Evolutionary conservation across 1,284 basidiomycete species (phyloP).

Genomic region (Naganishia sp.): DNA sequence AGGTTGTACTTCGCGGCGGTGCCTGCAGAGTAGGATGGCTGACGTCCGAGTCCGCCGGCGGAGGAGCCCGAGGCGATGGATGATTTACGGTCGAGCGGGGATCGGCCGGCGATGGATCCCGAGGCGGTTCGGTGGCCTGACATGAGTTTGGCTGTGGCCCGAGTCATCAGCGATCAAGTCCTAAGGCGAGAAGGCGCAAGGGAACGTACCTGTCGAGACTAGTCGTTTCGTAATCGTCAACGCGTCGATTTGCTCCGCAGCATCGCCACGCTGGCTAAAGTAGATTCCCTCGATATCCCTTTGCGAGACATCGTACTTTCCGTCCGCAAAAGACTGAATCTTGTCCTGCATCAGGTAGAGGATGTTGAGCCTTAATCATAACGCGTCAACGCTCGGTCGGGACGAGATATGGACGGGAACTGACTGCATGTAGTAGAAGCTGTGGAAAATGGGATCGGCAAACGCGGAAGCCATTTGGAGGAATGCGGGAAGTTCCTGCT

Average conservation of each 20-base stretch:
- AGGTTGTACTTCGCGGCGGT: conserved; percentile 53
- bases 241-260: conserved; percentile 71
- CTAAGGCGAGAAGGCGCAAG: background rate
- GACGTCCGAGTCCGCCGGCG: conserved; percentile 49
- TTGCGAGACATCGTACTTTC: conserved; percentile 74
- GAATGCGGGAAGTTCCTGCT: conserved; percentile 89
- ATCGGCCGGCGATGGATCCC: conserved; percentile 36
- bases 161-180: background rate
- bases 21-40: conserved; percentile 46
- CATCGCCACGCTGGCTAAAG: conserved; percentile 74
- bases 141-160: conserved; percentile 44
- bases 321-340: conserved; percentile 80
- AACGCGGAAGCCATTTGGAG: conserved; percentile 83
- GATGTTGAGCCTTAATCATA: conserved; percentile 71
- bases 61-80: conserved; percentile 56
- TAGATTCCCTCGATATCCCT: conserved; percentile 77
- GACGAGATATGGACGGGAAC: conserved; percentile 49
- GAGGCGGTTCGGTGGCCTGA: conserved; percentile 44
- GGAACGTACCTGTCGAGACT: conserved; percentile 71
- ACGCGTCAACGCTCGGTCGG: conserved; percentile 31
- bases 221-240: conserved; percentile 77
- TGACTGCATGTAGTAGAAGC: conserved; percentile 99
- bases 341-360: conserved; percentile 93
- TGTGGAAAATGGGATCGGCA: conserved; percentile 94
- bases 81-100: conserved; percentile 43